A percentile compares a stretch with the other conserved stretches of the same genome.
Evolutionary conservation across 164 flowering plant genomes (phyloP).

Genomic region (Hamamelis virginiana): DNA sequence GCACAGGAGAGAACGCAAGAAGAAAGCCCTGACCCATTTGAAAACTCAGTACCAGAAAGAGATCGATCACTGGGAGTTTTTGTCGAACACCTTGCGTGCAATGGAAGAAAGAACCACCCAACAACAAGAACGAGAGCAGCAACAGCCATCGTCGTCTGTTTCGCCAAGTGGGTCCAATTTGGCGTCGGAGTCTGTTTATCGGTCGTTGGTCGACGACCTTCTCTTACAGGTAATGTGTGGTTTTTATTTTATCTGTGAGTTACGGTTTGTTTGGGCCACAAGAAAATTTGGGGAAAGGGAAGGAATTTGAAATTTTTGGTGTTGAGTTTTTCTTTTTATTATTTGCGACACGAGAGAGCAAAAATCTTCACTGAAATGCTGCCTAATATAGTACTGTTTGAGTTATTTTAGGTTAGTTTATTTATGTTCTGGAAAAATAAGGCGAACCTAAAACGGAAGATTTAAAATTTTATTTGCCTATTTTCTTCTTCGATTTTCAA

Average conservation of each 20-base stretch:
- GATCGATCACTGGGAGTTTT: conserved; percentile 57
- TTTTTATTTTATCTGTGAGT: background rate
- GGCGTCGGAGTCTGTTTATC: conserved; percentile 11
- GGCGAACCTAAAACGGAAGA: too few species aligned
- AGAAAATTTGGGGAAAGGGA: background rate
- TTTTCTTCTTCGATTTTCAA: background rate
- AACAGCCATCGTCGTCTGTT: background rate
- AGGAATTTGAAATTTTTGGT: background rate
- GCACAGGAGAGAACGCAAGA: conserved; percentile 41
- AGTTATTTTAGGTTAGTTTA: too few species aligned
- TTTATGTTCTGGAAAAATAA: too few species aligned
- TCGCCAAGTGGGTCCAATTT: background rate
- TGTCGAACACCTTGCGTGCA: conserved; percentile 49
- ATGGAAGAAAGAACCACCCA: conserved; percentile 27
- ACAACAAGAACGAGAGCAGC: conserved; percentile 8
- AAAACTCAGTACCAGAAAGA: conserved; percentile 48
- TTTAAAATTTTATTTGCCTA: too few species aligned
- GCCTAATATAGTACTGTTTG: too few species aligned
- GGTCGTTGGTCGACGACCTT: conserved; percentile 44
- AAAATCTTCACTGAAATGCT: too few species aligned
- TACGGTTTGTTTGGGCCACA: background rate
- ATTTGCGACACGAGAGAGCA: too few species aligned
- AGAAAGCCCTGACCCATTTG: conserved; percentile 41
- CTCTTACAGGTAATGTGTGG: conserved; percentile 47
- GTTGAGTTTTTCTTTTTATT: too few species aligned